Base-by-base conservation (phyloP, 2,329 filamentous ascomycete species). In the Bipolaris oryzae region DNA sequence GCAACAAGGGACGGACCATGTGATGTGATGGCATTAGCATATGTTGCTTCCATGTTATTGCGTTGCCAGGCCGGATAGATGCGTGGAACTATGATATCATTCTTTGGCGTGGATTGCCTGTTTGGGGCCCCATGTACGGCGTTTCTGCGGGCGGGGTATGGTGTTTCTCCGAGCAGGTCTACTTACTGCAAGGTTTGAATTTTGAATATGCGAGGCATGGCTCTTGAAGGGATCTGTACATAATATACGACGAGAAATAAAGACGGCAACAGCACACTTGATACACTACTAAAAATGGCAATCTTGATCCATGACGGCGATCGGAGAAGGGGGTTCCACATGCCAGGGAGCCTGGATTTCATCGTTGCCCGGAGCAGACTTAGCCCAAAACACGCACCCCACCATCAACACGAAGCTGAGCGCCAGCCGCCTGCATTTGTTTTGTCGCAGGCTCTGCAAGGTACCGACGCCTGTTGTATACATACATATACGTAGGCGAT, bases 361-460 rank as follows among this genome's bases (percentile, higher is more conserved):
- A 67, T 70, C 61, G 67, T 70, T 70, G 66, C 66, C 62, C 61
- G 59, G 66, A 61, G 62, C 65, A 63, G 51, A 53, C 56, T 63
- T 56, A 50, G 58, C 64, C 57, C 63, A 63, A 66, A 64, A 70
- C 68, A 69, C 57, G 48, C 62, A 62, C 60, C 67, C 62, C 62
- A 54, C 61, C 50, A 58, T 59, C 66, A 68, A 64, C 65, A 65
- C 60, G 54, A 58, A 57, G 55, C 57, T 43, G 57, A 60, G 49
- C 57, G 49, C n/a, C 47, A 31, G 28, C 49, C 23, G 16, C 23
- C 25, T 34, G 25, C 35, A 23, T 37, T 45, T 41, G 38, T 38
- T 43, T 39, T 25, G 50, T 49, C 43, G 54, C 54, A 37, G 23
- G 28, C 41, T 28, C 21, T 52, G 23, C 50, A 38, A 52, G 33